phyloP scores from a whole-genome alignment of 2,329 filamentous ascomycete species.

The Fusarium dlaminii region DNA sequence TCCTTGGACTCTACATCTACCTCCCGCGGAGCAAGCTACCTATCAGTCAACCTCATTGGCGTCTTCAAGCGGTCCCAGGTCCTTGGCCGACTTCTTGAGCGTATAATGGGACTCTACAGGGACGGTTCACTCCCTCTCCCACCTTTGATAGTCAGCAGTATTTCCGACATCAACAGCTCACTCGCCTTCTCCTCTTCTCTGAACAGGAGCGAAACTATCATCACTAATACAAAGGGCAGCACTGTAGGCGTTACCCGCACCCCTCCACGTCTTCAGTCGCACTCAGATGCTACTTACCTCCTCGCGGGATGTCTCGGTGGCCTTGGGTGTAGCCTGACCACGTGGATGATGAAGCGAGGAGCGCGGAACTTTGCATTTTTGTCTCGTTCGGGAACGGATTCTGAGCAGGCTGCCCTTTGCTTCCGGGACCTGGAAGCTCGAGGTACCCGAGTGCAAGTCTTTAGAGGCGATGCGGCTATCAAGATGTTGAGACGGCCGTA shows the following conservation, averaged over 20 bases:
- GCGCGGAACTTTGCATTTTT: not conserved
- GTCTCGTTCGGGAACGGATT: not conserved
- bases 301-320: not conserved
- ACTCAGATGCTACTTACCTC: not conserved
- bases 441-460: not conserved
- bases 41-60: not conserved
- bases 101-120: not conserved
- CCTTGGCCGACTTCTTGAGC: not conserved
- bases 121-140: not conserved
- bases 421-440: not conserved
- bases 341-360: not conserved
- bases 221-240: not conserved
- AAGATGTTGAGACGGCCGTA: not conserved
- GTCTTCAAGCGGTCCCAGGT: not conserved
- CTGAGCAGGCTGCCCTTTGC: not conserved
- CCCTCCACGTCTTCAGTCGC: not conserved
- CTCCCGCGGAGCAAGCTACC: not conserved
- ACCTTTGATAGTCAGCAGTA: not conserved
- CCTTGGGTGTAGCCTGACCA: not conserved
- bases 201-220: not conserved
- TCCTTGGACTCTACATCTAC: not conserved
- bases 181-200: not conserved
- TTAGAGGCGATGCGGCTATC: not conserved
- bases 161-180: not conserved
- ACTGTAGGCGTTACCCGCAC: not conserved